Percentiles rank a stretch among this genome's conserved stretches.
phyloP scores from a whole-genome alignment of 1,139 yeast species.

The Candida albicans region DNA sequence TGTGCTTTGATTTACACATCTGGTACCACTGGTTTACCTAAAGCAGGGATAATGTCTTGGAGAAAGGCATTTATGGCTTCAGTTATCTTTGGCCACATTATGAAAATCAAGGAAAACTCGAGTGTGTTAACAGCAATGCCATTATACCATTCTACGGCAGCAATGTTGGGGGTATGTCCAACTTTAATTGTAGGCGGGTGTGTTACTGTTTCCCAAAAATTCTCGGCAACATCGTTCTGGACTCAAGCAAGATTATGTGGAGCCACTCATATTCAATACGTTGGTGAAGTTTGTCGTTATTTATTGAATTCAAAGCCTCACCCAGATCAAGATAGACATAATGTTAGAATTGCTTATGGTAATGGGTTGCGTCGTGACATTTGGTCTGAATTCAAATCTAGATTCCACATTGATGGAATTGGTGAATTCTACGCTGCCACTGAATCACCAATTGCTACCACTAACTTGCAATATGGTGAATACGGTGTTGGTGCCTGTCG shows the following conservation, averaged over 20 bases:
- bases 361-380: slow-evolving; percentile 93
- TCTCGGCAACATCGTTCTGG: slow-evolving; percentile 87
- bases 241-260: slow-evolving; percentile 72
- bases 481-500: slow-evolving; percentile 90
- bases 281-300: slow-evolving; percentile 94
- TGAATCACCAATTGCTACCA: slow-evolving; percentile 90
- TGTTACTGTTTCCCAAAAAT: slow-evolving; percentile 76
- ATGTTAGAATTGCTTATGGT: slow-evolving; percentile 76
- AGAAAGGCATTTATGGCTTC: slow-evolving; percentile 75
- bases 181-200: slow-evolving; percentile 66
- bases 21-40: slow-evolving; percentile 95
- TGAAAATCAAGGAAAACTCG: slow-evolving; percentile 56
- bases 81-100: slow-evolving; percentile 65
- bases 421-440: slow-evolving; percentile 96
- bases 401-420: slow-evolving; percentile 72
- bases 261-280: slow-evolving; percentile 87
- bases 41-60: slow-evolving; percentile 95
- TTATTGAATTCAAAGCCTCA: slow-evolving; percentile 64
- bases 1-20: slow-evolving; percentile 83
- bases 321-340: slow-evolving; percentile 68
- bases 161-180: slow-evolving; percentile 81
- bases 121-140: slow-evolving; percentile 93
- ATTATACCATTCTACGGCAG: slow-evolving; percentile 90
- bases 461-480: slow-evolving; percentile 75
- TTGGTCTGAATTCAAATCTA: slow-evolving; percentile 75